These are phyloP conservation scores for Drosera spatulata DNA, from an alignment of 179 eudicot species.

Conservation along the genomic window DNA sequence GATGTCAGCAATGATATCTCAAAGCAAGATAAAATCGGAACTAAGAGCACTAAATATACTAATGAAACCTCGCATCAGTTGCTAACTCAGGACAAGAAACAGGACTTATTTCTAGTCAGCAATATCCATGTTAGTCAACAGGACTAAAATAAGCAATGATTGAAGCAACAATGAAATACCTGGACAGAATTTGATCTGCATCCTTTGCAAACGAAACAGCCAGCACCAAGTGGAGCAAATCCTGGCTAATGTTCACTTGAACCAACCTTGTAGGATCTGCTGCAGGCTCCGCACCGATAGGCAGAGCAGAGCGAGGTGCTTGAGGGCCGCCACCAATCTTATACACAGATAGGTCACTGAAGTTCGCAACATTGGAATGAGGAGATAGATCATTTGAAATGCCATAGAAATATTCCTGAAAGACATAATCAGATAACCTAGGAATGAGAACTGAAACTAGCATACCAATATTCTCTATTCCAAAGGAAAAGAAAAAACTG, in stretches of 20 bases:
- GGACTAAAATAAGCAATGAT: no score
- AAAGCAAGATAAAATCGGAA: not conserved
- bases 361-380: conserved; percentile 68
- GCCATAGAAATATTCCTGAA: conserved; percentile 95
- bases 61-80: no score
- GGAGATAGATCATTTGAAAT: conserved; percentile 83
- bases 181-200: conserved; percentile 71
- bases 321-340: conserved; percentile 93
- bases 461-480: no score
- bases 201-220: conserved; percentile 94
- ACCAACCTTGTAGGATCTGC: conserved; percentile 82
- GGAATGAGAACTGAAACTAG: no score
- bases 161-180: conserved; percentile 22
- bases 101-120: no score
- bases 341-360: conserved; percentile 61
- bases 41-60: no score
- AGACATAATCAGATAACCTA: not conserved
- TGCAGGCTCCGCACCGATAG: conserved; percentile 93
- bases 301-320: conserved; percentile 97
- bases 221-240: conserved; percentile 70
- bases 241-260: conserved; percentile 58
- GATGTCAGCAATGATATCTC: not conserved
- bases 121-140: no score
- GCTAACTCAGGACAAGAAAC: no score
- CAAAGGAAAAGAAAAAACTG: no score